Conservation (phyloP, 2,329 filamentous ascomycete genomes). For the Fusarium tanahbumbuense region DNA sequence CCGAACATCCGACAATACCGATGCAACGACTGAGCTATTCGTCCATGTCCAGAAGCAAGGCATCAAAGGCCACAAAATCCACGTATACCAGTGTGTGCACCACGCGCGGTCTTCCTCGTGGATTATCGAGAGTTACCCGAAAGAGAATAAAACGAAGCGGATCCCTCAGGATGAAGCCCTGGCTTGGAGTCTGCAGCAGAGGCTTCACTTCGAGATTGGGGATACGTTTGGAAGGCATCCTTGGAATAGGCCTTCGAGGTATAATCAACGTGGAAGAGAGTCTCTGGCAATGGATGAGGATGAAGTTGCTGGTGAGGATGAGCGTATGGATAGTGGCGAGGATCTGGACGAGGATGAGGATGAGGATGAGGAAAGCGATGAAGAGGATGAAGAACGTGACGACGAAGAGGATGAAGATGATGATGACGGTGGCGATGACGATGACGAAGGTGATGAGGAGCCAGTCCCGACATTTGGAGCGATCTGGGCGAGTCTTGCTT, state of each 20-base stretch:
- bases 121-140: background rate
- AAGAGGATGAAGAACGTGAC: too few species aligned
- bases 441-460: background rate
- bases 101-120: background rate
- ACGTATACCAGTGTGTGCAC: background rate
- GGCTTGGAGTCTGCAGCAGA: too few species aligned
- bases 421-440: too few species aligned
- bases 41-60: background rate
- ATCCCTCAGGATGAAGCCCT: too few species aligned
- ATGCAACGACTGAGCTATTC: background rate
- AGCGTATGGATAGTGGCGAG: too few species aligned
- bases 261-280: too few species aligned
- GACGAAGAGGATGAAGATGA: too few species aligned
- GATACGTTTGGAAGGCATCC: background rate
- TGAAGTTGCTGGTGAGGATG: too few species aligned
- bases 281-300: too few species aligned
- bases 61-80: background rate
- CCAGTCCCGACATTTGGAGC: background rate
- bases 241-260: background rate
- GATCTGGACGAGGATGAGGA: too few species aligned
- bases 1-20: rapidly evolving
- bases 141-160: background rate
- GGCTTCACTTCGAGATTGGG: background rate
- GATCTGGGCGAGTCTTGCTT: background rate
- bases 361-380: too few species aligned